These are phyloP conservation scores for Corymbia calophylla DNA, from an alignment of 441 rosid species.

Conservation along the genomic window DNA sequence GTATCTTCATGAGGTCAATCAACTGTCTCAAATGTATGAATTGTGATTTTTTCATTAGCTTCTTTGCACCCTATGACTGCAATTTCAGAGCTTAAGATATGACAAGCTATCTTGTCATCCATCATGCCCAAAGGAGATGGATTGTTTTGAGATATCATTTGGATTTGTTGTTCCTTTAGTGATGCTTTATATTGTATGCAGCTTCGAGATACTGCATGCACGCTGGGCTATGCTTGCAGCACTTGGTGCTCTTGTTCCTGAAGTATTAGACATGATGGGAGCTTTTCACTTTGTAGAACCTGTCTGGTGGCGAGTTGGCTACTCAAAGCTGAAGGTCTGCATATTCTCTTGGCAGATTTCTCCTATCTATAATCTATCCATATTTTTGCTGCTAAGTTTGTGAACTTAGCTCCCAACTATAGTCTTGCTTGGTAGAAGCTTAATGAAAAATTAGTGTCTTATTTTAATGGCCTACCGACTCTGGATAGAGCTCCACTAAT, in stretches of 20 bases:
- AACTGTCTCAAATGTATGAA: not conserved
- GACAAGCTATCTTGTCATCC: not conserved
- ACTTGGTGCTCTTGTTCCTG: slow-evolving; percentile 83
- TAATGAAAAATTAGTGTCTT: not conserved
- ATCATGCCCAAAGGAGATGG: not conserved
- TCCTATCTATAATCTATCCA: not conserved
- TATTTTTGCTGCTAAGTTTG: not conserved
- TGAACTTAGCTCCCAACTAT: not conserved
- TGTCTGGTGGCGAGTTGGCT: slow-evolving; percentile 95
- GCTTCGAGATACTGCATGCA: slow-evolving; percentile 91
- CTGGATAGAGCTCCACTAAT: not conserved
- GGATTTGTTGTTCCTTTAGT: not conserved
- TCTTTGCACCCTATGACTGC: not conserved
- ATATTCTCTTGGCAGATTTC: not conserved
- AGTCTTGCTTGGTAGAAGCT: not conserved
- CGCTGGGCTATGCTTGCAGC: slow-evolving; percentile 99
- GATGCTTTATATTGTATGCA: slow-evolving; percentile 13
- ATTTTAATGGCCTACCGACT: not conserved
- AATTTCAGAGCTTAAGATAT: not conserved
- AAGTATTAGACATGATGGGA: slow-evolving; percentile 57
- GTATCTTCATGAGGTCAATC: not conserved
- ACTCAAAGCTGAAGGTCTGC: slow-evolving; percentile 75
- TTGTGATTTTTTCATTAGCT: not conserved
- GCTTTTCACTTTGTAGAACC: slow-evolving; percentile 76
- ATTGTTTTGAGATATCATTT: not conserved